Evolutionary conservation across 768 basidiomycete genomes (phyloP).

Genomic region (Ramaria sp.): DNA sequence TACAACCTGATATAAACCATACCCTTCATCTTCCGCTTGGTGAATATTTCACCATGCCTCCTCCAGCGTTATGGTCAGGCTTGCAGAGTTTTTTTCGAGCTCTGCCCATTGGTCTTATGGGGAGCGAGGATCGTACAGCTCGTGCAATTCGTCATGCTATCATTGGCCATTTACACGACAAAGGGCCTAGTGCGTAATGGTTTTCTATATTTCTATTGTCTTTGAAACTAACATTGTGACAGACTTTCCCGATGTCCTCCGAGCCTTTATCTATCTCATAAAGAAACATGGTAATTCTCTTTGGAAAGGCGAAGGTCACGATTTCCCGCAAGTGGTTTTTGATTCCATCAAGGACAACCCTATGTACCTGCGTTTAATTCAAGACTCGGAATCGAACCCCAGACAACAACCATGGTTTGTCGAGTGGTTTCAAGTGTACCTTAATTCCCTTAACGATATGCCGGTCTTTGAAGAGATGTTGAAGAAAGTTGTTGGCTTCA

Average conservation of each 20-base stretch:
- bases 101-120: constrained; percentile 35
- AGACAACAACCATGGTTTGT: constrained; percentile 38
- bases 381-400: constrained; percentile 19
- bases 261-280: constrained; percentile 48
- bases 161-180: constrained; percentile 48
- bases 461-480: constrained; percentile 52
- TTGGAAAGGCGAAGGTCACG: constrained; percentile 62
- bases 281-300: constrained; percentile 42
- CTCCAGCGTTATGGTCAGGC: constrained; percentile 40
- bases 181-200: constrained; percentile 43
- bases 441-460: constrained; percentile 42
- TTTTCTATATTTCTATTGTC: constrained; percentile 8
- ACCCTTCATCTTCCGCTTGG: neutral
- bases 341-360: constrained; percentile 77
- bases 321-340: constrained; percentile 70
- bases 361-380: constrained; percentile 37
- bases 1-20: neutral
- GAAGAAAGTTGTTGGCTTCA: constrained; percentile 57
- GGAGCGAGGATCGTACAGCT: constrained; percentile 23
- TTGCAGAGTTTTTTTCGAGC: constrained; percentile 36
- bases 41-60: constrained; percentile 2
- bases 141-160: constrained; percentile 43
- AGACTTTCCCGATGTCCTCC: constrained; percentile 54
- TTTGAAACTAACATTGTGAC: constrained; percentile 8
- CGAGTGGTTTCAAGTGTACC: constrained; percentile 54